Evolutionary conservation across 371 early-diverging fungal genomes (phyloP), one percentile per base, ranked within the genome.

Genomic region (Dinochytrium kinnereticum): DNA sequence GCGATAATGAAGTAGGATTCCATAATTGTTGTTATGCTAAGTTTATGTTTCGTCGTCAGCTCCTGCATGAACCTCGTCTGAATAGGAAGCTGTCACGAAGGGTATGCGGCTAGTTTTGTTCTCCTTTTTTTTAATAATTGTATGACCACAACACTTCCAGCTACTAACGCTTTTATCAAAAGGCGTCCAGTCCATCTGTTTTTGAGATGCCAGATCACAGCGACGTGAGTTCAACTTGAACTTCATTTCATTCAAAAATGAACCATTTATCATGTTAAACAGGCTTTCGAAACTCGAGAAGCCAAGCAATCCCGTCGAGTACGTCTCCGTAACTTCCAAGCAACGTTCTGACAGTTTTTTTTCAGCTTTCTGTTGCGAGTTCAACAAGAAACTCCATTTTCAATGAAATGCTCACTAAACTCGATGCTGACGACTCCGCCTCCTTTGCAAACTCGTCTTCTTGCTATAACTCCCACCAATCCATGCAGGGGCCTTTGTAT

Each of bases 131-230:
- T 44, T 19, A 44, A 44, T 44, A 7, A 44, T n/a, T n/a, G n/a
- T n/a, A n/a, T n/a, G n/a, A n/a, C n/a, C n/a, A n/a, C n/a, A n/a
- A n/a, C n/a, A n/a, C n/a, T n/a, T n/a, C n/a, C n/a, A n/a, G n/a
- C n/a, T n/a, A n/a, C n/a, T n/a, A n/a, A 19, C 7, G 44, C 19
- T 44, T 19, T 44, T 7, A 44, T 44, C 7, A 44, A 44, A 44
- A 61, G 61, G 61, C 61, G 36, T 61, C 61, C 3, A 61, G 61
- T 24, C 61, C 61, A 7, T 61, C 61, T 13, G 61, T 61, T 61
- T 61, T 61, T 37, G 61, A 61, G 7, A 61, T 34, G 37, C 37
- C 61, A 7, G 61, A 61, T 33, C 36, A 15, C 10, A 10, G 7
- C 5, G 34, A 17, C 15, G 61, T 61, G 26, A 53, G 55, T 53